phyloP scores from a whole-genome alignment of 2,329 filamentous ascomycete genomes.

The Exophiala xenobiotica region DNA sequence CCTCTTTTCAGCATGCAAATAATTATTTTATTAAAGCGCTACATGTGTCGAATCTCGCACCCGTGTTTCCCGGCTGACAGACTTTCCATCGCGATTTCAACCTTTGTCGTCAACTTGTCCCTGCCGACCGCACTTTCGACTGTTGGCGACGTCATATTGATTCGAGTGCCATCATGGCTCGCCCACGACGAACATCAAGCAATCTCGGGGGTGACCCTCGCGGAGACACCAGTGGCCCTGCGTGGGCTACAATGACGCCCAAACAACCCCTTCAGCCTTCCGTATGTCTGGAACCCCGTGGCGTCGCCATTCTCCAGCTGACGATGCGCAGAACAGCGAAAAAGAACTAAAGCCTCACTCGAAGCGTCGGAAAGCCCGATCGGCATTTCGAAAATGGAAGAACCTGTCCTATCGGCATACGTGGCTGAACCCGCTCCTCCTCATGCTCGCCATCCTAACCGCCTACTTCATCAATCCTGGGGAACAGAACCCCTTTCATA shows the following conservation, averaged over 20 bases:
- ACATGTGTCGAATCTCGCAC: neutral
- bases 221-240: slow-evolving; percentile 48
- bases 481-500: slow-evolving; percentile 69
- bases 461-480: slow-evolving; percentile 70
- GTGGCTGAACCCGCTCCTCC: slow-evolving; percentile 64
- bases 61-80: neutral
- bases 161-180: slow-evolving; percentile 14
- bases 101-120: neutral
- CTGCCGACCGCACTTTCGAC: too few relatives aligned
- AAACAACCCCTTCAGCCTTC: slow-evolving; percentile 33
- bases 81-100: neutral
- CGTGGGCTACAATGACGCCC: slow-evolving; percentile 47
- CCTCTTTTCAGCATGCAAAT: neutral
- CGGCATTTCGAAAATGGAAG: slow-evolving; percentile 45
- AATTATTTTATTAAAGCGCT: neutral
- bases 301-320: neutral
- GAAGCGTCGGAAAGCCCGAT: slow-evolving; percentile 47
- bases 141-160: neutral
- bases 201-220: slow-evolving; percentile 48
- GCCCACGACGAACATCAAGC: slow-evolving; percentile 45
- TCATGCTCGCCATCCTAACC: slow-evolving; percentile 60
- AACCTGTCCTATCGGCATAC: slow-evolving; percentile 44
- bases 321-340: slow-evolving; percentile 17
- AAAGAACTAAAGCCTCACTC: slow-evolving; percentile 37
- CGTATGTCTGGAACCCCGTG: slow-evolving; percentile 13